Evolutionary conservation across 768 basidiomycete species (phyloP), one percentile per base, ranked within the genome.

Genomic region (Lentinula detonsa): DNA sequence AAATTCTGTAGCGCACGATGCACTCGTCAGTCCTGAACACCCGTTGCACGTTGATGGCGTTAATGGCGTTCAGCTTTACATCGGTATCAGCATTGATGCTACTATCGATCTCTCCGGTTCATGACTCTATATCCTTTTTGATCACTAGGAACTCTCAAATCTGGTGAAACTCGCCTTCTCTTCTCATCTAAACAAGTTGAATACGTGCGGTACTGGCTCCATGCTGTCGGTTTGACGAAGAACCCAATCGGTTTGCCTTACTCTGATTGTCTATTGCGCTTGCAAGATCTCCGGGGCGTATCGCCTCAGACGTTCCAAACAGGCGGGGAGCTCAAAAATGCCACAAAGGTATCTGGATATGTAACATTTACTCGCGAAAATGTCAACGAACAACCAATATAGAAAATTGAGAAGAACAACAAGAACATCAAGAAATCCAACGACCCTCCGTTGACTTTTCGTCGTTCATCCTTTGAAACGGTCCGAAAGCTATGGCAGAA

Each of bases 141-240:
- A 28, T 28, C 28, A 15, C 1, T 53, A 88, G 88, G 85, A 8
- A 91, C 86, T 0, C 79, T 91, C 58, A 75, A 77, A 31, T 86
- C 81, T 53, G 90, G 89, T 63, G 88, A 93, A 72, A 80, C 85
- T 5, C 84, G 92, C n/a, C 79, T 94, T 31, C 74, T 93, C 54
- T 91, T 91, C 69, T 89, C 93, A 28, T 90, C 88, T 15, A 85
- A 85, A 5, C 92, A 95, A 73, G 81, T 93, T 64, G 91, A 95
- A 70, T 95, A 93, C 71, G 71, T 90, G 18, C 79, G 90, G 56
- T 93, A 93, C 71, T 95, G 88, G 87, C 79, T 94, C 56, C 83
- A 90, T 68, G 84, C 86, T 1, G 86, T 87, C 81, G 74, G 79
- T 61, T 76, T 92, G 64, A 91, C 90, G 0, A 76, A 81, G 60